These are phyloP conservation scores for Aspergillus kassunensis DNA, from an alignment of 495 filamentous ascomycete species.

Conservation along the genomic window DNA sequence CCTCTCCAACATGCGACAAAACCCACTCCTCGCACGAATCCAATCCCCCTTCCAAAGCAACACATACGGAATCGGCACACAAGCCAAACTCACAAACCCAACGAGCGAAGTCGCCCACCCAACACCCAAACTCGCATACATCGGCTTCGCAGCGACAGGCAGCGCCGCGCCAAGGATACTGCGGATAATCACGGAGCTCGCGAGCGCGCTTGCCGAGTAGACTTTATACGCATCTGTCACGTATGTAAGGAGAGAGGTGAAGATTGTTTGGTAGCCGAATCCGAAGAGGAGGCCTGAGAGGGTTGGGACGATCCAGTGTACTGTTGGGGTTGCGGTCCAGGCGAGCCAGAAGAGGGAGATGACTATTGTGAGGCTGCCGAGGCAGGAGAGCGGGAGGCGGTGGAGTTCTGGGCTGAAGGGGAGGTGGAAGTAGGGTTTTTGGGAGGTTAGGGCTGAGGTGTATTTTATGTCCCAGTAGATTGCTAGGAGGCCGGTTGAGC, in stretches of 20 bases:
- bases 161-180: slow-evolving; percentile 58
- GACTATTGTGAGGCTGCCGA: slow-evolving; percentile 60
- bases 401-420: slow-evolving; percentile 53
- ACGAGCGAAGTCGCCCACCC: slow-evolving; percentile 44
- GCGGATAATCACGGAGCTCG: slow-evolving; percentile 57
- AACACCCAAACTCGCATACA: slow-evolving; percentile 39
- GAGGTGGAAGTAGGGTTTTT: slow-evolving; percentile 27
- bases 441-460: background rate
- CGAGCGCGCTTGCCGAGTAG: slow-evolving; percentile 65
- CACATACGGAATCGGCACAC: slow-evolving; percentile 40
- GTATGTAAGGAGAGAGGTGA: slow-evolving; percentile 70
- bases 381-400: slow-evolving; percentile 62
- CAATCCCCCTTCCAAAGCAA: slow-evolving; percentile 32
- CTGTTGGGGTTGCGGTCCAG: slow-evolving; percentile 53
- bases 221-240: slow-evolving; percentile 73
- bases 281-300: slow-evolving; percentile 66
- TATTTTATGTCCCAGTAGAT: slow-evolving; percentile 54
- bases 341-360: slow-evolving; percentile 69
- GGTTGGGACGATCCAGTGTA: slow-evolving; percentile 63
- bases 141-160: slow-evolving; percentile 39
- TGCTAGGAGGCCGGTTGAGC: slow-evolving; percentile 35
- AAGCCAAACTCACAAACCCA: slow-evolving; percentile 41
- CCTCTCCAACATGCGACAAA: slow-evolving; percentile 34
- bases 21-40: slow-evolving; percentile 37
- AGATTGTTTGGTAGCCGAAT: slow-evolving; percentile 61